Conservation (phyloP, 2,329 filamentous ascomycete genomes). For the Beauveria sp. region DNA sequence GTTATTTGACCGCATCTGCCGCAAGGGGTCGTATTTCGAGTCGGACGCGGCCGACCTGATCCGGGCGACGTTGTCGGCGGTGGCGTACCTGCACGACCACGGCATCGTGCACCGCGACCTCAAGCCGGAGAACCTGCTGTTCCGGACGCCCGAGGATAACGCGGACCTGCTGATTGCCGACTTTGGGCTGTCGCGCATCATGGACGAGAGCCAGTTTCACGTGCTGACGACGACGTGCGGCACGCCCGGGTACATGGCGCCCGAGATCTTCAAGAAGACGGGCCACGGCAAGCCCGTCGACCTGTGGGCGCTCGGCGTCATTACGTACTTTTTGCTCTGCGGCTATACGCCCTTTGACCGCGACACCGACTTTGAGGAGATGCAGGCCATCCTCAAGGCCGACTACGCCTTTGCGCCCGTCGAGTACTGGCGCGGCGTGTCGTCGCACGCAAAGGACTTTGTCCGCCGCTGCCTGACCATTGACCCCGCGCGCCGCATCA, state of each 20-base stretch:
- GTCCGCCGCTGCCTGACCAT: constrained; percentile 88
- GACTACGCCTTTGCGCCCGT: constrained; percentile 92
- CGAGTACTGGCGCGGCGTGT: constrained; percentile 96
- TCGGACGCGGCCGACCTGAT: constrained; percentile 93
- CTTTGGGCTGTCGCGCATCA: constrained; percentile 91
- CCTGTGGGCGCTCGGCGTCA: constrained; percentile 96
- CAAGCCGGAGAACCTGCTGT: constrained; percentile 94
- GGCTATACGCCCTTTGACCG: constrained; percentile 98
- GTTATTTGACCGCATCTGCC: constrained; percentile 96
- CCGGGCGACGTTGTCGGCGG: constrained; percentile 89
- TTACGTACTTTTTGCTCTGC: constrained; percentile 96
- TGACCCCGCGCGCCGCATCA: constrained; percentile 81
- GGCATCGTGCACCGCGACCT: constrained; percentile 97
- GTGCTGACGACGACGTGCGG: constrained; percentile 96
- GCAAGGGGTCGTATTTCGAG: constrained; percentile 97
- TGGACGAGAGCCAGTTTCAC: constrained; percentile 98
- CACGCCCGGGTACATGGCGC: constrained; percentile 97
- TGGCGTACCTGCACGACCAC: constrained; percentile 96
- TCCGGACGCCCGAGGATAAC: constrained; percentile 95
- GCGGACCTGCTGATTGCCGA: constrained; percentile 95
- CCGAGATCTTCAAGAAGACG: constrained; percentile 98
- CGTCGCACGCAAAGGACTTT: constrained; percentile 78
- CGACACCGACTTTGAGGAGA: constrained; percentile 95
- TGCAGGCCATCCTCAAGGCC: constrained; percentile 95
- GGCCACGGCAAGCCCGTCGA: constrained; percentile 97